Percentiles rank a stretch among this genome's conserved stretches.
These are phyloP conservation scores for Kodamaea jinghongensis DNA, from an alignment of 805 yeast genomes.

Conservation along the genomic window DNA sequence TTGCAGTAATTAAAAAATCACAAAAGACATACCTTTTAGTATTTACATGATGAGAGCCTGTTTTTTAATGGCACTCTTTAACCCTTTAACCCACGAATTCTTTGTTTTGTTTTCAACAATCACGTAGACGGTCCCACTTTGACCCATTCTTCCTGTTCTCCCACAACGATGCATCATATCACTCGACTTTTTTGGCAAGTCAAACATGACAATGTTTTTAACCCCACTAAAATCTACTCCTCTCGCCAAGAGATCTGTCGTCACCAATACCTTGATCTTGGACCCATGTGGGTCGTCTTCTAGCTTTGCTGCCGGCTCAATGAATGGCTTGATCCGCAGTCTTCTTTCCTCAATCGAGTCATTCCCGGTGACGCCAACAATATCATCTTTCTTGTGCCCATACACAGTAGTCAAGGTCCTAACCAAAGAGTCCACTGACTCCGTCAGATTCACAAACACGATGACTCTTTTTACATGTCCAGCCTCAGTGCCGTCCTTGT, in stretches of 20 bases:
- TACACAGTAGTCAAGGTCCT: conserved; percentile 45
- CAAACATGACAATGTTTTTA: conserved; percentile 78
- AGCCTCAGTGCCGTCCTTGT: conserved; percentile 76
- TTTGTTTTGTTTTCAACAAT: conserved; percentile 65
- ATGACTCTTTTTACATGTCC: conserved; percentile 75
- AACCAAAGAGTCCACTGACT: conserved; percentile 58
- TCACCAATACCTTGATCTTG: conserved; percentile 65
- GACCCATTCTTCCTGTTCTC: conserved; percentile 90
- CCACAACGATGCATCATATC: conserved; percentile 92
- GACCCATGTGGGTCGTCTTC: conserved; percentile 26
- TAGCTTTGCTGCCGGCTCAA: conserved; percentile 53
- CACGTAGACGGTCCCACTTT: conserved; percentile 82
- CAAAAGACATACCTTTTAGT: conserved; percentile 3
- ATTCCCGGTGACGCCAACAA: conserved; percentile 65
- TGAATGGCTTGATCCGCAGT: conserved; percentile 55
- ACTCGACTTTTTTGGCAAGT: conserved; percentile 79
- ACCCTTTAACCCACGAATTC: conserved; percentile 80
- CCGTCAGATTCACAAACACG: conserved; percentile 78
- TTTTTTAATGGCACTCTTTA: conserved; percentile 65
- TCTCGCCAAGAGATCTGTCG: conserved; percentile 87
- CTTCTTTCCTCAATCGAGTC: conserved; percentile 61
- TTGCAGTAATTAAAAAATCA: conserved; percentile 2
- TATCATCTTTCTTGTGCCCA: conserved; percentile 41
- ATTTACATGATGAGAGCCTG: conserved; percentile 5
- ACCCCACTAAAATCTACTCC: conserved; percentile 85